These are phyloP conservation scores for Pyrenochaeta sp. DNA, from an alignment of 2,329 filamentous ascomycete genomes.

Conservation along the genomic window DNA sequence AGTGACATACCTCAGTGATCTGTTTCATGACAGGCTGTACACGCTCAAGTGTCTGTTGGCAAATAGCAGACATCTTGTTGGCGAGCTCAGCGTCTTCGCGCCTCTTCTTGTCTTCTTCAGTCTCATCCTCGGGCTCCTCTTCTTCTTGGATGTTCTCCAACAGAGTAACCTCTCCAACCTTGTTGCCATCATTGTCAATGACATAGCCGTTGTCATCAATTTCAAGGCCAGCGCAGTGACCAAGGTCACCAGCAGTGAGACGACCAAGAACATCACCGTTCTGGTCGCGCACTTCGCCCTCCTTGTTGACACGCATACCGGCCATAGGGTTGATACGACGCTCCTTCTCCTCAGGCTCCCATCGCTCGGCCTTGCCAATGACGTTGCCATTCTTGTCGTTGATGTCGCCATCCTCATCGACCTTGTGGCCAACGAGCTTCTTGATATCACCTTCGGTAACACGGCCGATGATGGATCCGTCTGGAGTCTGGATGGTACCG, in stretches of 20 bases:
- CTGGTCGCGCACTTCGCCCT: constrained; percentile 62
- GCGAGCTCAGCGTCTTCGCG: constrained; percentile 79
- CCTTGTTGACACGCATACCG: constrained; percentile 62
- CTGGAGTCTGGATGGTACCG: constrained; percentile 60
- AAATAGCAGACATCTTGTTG: constrained; percentile 74
- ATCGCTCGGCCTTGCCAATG: constrained; percentile 62
- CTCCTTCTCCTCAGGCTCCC: constrained; percentile 63
- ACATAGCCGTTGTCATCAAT: constrained; percentile 63
- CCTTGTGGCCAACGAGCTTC: constrained; percentile 60
- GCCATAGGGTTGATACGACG: constrained; percentile 68
- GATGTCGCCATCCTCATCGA: constrained; percentile 62
- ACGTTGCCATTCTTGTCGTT: constrained; percentile 63
- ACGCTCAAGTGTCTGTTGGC: constrained; percentile 82
- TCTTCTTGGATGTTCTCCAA: constrained; percentile 67
- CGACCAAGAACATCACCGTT: constrained; percentile 60
- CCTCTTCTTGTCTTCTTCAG: constrained; percentile 53
- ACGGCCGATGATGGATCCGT: constrained; percentile 59
- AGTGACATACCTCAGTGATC: constrained; percentile 74
- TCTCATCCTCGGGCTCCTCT: constrained; percentile 63
- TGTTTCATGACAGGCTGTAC: constrained; percentile 85
- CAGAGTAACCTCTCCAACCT: constrained; percentile 70
- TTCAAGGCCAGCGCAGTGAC: constrained; percentile 61
- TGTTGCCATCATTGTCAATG: constrained; percentile 66
- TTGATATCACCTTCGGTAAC: constrained; percentile 61
- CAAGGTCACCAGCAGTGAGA: constrained; percentile 61